A percentile compares a stretch with the other conserved stretches of the same genome.
phyloP scores from a whole-genome alignment of 2,329 filamentous ascomycete genomes.

The Fusarium graminum region DNA sequence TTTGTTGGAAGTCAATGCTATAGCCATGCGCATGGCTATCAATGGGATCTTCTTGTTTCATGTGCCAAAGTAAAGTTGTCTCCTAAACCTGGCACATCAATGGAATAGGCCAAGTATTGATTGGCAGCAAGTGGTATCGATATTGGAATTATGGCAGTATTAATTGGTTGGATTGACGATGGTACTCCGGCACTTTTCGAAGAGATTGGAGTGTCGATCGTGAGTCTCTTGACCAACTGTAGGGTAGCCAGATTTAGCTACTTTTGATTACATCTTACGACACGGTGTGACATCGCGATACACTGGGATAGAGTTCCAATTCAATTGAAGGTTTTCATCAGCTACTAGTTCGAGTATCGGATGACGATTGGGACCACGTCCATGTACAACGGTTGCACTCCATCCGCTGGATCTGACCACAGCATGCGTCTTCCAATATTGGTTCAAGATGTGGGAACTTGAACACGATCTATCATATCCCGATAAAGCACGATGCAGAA shows the following conservation, averaged over 20 bases:
- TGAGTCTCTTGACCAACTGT: neutral
- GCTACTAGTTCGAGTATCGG: neutral
- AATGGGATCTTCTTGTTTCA: constrained; percentile 34
- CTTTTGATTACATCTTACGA: constrained; percentile 13
- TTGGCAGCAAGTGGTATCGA: neutral
- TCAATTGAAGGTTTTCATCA: neutral
- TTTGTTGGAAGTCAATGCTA: constrained; percentile 17
- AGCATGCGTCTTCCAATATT: constrained; percentile 12
- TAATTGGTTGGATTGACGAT: neutral
- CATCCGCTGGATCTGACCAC: constrained; percentile 17
- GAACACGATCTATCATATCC: constrained; percentile 9
- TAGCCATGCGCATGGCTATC: constrained; percentile 25
- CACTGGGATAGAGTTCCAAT: constrained; percentile 1
- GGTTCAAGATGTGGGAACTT: constrained; percentile 22
- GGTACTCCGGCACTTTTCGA: neutral
- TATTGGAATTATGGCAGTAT: neutral
- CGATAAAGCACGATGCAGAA: constrained; percentile 33
- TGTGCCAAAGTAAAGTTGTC: constrained; percentile 18
- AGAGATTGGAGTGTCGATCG: neutral
- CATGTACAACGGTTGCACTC: constrained; percentile 23
- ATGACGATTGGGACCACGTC: constrained; percentile 35
- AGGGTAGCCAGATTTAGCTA: constrained; percentile 25
- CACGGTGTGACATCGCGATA: constrained; percentile 1
- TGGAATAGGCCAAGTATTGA: constrained; percentile 21
- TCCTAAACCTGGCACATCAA: constrained; percentile 34